Evolutionary conservation across 441 rosid genomes (phyloP).

Genomic region (Gossypium davidsonii): DNA sequence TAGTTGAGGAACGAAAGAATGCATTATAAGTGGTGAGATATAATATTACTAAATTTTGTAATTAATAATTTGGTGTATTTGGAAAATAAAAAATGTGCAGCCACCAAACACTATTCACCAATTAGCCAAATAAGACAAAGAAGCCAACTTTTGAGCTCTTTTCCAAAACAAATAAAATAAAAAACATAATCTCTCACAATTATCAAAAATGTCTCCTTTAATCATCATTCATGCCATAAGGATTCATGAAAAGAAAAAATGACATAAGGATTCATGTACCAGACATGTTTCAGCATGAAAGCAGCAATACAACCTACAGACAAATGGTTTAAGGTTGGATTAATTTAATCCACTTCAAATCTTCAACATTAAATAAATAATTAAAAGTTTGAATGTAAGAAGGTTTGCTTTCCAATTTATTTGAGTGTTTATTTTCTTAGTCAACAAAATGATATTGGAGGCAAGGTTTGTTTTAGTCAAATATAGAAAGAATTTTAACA

Average conservation of each 20-base stretch:
- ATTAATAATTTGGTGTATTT: constrained; percentile 7
- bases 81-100: constrained; percentile 8
- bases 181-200: constrained; percentile 1
- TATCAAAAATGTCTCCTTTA: neutral
- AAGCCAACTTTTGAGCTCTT: neutral
- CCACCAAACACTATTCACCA: constrained; percentile 14
- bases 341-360: neutral
- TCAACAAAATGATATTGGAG: neutral
- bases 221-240: neutral
- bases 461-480: neutral
- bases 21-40: no score
- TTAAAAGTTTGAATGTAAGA: neutral
- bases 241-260: neutral
- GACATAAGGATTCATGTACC: constrained; percentile 3
- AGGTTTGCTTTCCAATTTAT: neutral
- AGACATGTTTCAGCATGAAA: constrained; percentile 19
- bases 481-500: neutral
- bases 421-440: neutral
- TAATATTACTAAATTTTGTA: neutral
- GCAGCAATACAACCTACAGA: neutral
- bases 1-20: no score
- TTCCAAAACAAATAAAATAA: neutral
- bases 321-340: neutral
- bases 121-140: constrained; percentile 17
- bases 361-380: neutral